These are phyloP conservation scores for Populus hybrid DNA, from an alignment of 441 rosid genomes.

Conservation along the genomic window DNA sequence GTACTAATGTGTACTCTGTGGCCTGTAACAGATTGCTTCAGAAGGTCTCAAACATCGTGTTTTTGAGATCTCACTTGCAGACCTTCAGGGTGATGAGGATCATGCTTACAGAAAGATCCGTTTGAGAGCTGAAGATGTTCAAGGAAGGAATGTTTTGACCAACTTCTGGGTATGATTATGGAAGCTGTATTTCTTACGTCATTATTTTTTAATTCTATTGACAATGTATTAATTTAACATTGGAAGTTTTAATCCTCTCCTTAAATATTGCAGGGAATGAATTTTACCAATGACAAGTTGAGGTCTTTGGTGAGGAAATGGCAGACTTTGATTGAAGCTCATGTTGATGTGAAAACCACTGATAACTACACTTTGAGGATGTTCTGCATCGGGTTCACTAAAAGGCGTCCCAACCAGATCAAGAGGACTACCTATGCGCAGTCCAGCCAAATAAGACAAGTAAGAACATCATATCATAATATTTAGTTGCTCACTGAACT, in stretches of 20 bases:
- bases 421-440: constrained; percentile 93
- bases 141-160: constrained; percentile 82
- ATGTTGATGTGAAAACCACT: constrained; percentile 88
- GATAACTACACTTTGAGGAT: constrained; percentile 73
- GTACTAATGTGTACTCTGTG: background rate
- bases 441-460: constrained; percentile 85
- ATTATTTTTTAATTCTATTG: background rate
- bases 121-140: constrained; percentile 90
- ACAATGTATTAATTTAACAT: background rate
- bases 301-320: constrained; percentile 91
- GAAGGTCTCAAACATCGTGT: constrained; percentile 90
- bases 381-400: constrained; percentile 91
- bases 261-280: constrained; percentile 43
- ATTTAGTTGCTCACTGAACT: background rate
- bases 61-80: constrained; percentile 82
- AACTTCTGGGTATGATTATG: constrained; percentile 77
- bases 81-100: constrained; percentile 82
- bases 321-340: constrained; percentile 89
- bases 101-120: constrained; percentile 81
- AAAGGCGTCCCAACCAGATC: constrained; percentile 84
- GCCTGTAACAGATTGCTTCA: constrained; percentile 69
- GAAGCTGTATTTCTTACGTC: background rate
- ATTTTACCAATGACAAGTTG: constrained; percentile 78
- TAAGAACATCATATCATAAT: background rate
- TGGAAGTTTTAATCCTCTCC: background rate